A percentile compares a stretch with the other conserved stretches of the same genome.
Evolutionary conservation across 2,329 filamentous ascomycete species (phyloP).

Genomic region (Davidsoniella virescens): DNA sequence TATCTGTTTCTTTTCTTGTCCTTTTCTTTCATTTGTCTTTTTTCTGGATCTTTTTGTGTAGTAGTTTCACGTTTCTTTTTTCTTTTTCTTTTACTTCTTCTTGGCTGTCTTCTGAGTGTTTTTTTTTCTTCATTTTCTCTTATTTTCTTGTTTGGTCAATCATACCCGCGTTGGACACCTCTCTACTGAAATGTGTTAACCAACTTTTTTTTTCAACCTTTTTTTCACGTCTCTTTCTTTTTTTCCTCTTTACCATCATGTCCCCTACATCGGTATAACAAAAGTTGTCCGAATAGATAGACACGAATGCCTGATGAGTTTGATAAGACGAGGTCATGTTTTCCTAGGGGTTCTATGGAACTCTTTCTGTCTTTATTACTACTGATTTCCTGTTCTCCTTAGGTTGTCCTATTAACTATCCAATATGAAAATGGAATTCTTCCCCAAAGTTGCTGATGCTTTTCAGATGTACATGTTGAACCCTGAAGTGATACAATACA

Average conservation of each 20-base stretch:
- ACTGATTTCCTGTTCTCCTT: not conserved
- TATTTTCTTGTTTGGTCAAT: constrained; percentile 11
- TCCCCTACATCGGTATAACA: not conserved
- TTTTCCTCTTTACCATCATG: not conserved
- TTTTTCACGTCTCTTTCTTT: not conserved
- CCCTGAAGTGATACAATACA: too few relatives aligned
- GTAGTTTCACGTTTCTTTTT: not conserved
- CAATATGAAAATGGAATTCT: not conserved
- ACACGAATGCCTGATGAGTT: too few relatives aligned
- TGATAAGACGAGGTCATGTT: too few relatives aligned
- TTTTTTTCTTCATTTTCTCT: constrained; percentile 1
- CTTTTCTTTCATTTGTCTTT: constrained; percentile 1
- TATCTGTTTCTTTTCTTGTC: constrained; percentile 2
- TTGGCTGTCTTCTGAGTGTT: constrained; percentile 1
- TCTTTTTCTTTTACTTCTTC: not conserved
- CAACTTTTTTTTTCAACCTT: not conserved
- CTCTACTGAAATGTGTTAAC: not conserved
- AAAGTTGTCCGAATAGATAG: not conserved
- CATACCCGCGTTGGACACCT: constrained; percentile 12
- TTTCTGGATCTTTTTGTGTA: not conserved
- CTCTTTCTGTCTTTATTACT: not conserved
- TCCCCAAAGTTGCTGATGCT: too few relatives aligned
- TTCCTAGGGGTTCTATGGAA: too few relatives aligned
- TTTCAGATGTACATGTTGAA: too few relatives aligned
- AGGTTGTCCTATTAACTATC: too few relatives aligned